A percentile compares a stretch with the other conserved stretches of the same genome.
Conservation (phyloP, 176 grass and related monocot species). For the Triticum monococcum region DNA sequence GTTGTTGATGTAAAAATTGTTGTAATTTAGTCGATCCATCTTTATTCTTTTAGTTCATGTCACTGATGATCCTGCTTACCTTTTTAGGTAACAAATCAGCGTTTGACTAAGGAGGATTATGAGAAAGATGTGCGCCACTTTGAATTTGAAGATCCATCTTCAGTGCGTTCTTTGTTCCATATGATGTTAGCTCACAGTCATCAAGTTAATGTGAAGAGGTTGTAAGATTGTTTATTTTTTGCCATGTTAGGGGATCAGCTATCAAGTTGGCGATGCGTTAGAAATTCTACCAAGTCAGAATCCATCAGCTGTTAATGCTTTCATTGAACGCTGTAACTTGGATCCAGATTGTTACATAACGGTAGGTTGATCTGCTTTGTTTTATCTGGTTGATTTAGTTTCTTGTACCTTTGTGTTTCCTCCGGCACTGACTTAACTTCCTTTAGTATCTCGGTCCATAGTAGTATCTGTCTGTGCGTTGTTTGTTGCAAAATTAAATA, state of each 20-base stretch:
- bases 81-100: constrained; percentile 48
- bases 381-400: constrained; percentile 7
- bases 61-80: background rate
- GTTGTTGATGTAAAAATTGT: background rate
- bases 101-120: constrained; percentile 53
- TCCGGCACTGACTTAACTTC: background rate
- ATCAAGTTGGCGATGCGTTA: constrained; percentile 72
- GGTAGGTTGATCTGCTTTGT: constrained; percentile 52
- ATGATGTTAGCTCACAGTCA: constrained; percentile 2
- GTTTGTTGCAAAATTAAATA: constrained; percentile 24
- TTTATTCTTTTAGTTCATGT: constrained; percentile 20
- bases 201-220: background rate
- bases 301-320: constrained; percentile 67
- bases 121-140: constrained; percentile 84
- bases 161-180: constrained; percentile 47
- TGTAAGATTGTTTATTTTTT: constrained; percentile 10
- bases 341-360: constrained; percentile 80
- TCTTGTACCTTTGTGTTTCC: background rate
- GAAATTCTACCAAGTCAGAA: constrained; percentile 83
- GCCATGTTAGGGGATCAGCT: constrained; percentile 58
- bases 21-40: background rate
- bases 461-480: constrained; percentile 6
- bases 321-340: constrained; percentile 85
- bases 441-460: background rate
- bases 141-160: constrained; percentile 68